These are phyloP conservation scores for Annulohypoxylon moriforme DNA, from an alignment of 495 filamentous ascomycete genomes.

Conservation along the genomic window DNA sequence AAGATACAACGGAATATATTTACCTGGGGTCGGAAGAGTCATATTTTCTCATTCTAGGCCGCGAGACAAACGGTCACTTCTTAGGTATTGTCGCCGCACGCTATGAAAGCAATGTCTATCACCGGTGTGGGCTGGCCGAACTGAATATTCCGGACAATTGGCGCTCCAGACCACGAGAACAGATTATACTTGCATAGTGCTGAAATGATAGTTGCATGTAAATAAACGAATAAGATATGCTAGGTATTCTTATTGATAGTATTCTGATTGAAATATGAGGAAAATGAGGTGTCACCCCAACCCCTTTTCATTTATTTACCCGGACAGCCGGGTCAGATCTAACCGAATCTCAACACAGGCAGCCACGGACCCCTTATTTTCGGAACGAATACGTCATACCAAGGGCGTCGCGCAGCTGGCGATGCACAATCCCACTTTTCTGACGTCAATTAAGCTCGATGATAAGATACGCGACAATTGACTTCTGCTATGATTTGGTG, in stretches of 20 bases:
- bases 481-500: conserved; percentile 7
- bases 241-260: background rate
- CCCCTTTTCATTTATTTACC: background rate
- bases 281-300: background rate
- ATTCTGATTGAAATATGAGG: background rate
- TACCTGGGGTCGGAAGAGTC: background rate
- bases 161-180: conserved; percentile 1
- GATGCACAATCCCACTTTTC: conserved; percentile 13
- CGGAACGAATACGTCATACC: conserved; percentile 25
- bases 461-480: conserved; percentile 17
- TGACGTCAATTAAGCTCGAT: conserved; percentile 25
- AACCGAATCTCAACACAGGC: conserved; percentile 4
- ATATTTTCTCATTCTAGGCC: conserved; percentile 20
- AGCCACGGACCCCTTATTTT: conserved; percentile 17
- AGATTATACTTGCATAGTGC: conserved; percentile 13
- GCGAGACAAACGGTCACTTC: conserved; percentile 20
- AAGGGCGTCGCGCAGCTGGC: background rate
- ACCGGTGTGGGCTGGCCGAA: conserved; percentile 26
- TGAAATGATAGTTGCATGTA: background rate
- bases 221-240: background rate
- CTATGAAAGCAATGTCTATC: conserved; percentile 20
- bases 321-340: background rate
- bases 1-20: conserved; percentile 7
- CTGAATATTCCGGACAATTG: conserved; percentile 13
- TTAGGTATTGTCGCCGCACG: conserved; percentile 15